Conservation (phyloP, 257 asterid species). For the Solanum sejunctum region DNA sequence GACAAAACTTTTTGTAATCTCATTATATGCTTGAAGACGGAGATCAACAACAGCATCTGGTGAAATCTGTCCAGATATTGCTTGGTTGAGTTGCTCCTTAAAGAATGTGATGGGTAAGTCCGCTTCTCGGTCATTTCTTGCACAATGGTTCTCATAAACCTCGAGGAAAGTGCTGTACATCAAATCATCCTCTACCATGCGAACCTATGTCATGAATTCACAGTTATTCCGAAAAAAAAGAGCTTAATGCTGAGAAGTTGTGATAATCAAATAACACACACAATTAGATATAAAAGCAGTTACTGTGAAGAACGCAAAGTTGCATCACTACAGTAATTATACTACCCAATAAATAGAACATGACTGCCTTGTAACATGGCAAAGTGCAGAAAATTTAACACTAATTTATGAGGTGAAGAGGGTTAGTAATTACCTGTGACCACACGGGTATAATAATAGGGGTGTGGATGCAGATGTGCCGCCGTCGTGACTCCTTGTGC, state of each 20-base stretch:
- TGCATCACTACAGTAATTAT: neutral
- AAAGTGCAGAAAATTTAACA: neutral
- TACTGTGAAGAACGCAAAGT: neutral
- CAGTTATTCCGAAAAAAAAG: neutral
- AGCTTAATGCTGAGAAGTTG: neutral
- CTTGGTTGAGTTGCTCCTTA: conserved; percentile 95
- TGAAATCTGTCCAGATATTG: conserved; percentile 85
- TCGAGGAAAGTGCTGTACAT: conserved; percentile 96
- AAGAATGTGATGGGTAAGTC: conserved; percentile 81
- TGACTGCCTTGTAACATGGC: neutral
- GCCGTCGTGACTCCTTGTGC: conserved; percentile 96
- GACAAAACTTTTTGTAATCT: conserved; percentile 68
- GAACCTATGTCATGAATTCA: conserved; percentile 43
- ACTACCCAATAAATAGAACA: neutral
- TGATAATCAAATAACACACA: neutral
- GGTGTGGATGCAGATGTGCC: conserved; percentile 90
- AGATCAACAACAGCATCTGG: conserved; percentile 97
- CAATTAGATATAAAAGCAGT: neutral
- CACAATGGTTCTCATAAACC: conserved; percentile 97
- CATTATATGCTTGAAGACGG: conserved; percentile 87
- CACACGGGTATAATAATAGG: conserved; percentile 98
- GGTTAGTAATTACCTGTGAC: conserved; percentile 71
- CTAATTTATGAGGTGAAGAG: neutral
- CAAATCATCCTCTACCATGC: conserved; percentile 98
- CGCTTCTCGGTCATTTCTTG: conserved; percentile 88